phyloP scores from a whole-genome alignment of 1,284 basidiomycete species.

The Leccinum griseonigrum region DNA sequence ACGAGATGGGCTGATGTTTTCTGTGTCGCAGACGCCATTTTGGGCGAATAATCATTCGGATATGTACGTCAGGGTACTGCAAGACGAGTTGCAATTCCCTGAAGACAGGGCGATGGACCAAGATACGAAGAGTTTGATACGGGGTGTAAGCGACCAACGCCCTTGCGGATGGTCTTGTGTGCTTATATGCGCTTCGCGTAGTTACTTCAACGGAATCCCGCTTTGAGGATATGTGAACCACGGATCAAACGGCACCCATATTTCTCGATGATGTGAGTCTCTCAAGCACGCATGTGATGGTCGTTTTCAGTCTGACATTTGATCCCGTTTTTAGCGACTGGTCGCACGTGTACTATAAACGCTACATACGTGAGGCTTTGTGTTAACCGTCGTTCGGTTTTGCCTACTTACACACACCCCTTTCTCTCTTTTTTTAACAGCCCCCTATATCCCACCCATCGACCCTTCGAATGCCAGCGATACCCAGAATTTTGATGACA shows the following conservation, averaged over 20 bases:
- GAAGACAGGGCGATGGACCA: constrained; percentile 89
- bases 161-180: constrained; percentile 5
- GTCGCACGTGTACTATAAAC: constrained; percentile 91
- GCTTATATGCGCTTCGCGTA: constrained; percentile 34
- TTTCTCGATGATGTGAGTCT: constrained; percentile 89
- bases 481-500: constrained; percentile 97
- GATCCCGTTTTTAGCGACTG: constrained; percentile 62
- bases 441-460: constrained; percentile 95
- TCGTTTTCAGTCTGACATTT: constrained; percentile 11
- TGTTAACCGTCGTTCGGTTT: constrained; percentile 7
- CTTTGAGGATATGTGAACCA: constrained; percentile 86
- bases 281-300: constrained; percentile 3
- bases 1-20: constrained; percentile 16
- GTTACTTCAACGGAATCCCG: constrained; percentile 91
- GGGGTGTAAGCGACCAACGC: constrained; percentile 63
- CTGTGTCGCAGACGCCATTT: constrained; percentile 74
- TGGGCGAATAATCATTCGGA: constrained; percentile 92
- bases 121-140: constrained; percentile 92
- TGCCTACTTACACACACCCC: constrained; percentile 15
- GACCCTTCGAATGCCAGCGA: constrained; percentile 92
- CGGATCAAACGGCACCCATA: constrained; percentile 94
- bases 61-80: constrained; percentile 90
- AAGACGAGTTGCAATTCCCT: constrained; percentile 86
- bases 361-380: constrained; percentile 78
- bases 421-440: constrained; percentile 38